Evolutionary conservation across 2,329 filamentous ascomycete species (phyloP), one percentile per base, ranked within the genome.

Genomic region (Venturia nashicola): DNA sequence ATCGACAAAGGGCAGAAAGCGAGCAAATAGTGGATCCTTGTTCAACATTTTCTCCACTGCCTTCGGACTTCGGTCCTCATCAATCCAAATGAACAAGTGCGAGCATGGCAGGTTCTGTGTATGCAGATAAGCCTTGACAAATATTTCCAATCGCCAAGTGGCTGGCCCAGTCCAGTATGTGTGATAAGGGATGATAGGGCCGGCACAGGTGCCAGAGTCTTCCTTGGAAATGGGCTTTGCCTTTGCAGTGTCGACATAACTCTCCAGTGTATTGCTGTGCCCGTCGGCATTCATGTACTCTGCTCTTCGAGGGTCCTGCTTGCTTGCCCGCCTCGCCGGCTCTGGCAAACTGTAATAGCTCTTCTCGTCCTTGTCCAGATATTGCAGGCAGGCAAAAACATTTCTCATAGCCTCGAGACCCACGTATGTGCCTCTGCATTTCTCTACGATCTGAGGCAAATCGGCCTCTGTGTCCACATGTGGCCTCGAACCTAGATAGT

Each of bases 91-190:
- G 72, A 76, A 81, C 7, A 83, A 72, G 40, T 79, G 75, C 40
- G 78, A 81, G 68, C 81, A 83, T 11, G 81, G 78, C 34, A 83
- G 71, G 65, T 83, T 83, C 66, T 83, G 81, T 0, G 81, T 83
- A 69, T 83, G 79, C 0, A 83, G 76, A 68, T 83, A 81, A 63
- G 78, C 79, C 72, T 83, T 83, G 73, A 83, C 73, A 67, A 83
- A 83, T 39, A 80, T 73, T 67, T 83, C 81, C 51, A 83, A 79
- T 54, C 81, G 74, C 81, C 81, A 83, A 3, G 80, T 83, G 3
- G 81, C 80, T 9, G 80, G 78, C 3, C 81, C 81, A 8, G 80
- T 81, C 81, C 81, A 83, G 75, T 83, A 83, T 36, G 79, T 77
- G 67, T 83, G 81, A 61, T 80, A 83, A 4, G 80, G 80, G 39